A percentile compares a stretch with the other conserved stretches of the same genome.
Conservation (phyloP, 805 yeast genomes). For the Candida caryicola region DNA sequence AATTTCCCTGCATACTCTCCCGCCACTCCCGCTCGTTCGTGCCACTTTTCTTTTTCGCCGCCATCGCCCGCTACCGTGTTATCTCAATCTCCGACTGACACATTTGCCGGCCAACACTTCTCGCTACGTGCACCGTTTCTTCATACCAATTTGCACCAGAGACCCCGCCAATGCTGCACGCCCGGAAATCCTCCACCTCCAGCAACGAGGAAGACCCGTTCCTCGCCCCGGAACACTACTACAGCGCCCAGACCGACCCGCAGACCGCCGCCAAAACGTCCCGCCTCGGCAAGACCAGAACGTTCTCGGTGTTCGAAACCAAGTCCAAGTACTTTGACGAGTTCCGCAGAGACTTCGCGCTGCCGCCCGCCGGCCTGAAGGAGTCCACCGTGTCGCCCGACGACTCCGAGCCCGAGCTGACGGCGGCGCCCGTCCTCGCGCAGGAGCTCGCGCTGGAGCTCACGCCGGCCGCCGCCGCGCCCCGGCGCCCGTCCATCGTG, state of each 20-base stretch:
- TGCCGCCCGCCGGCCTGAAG: background rate
- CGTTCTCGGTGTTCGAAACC: slow-evolving; percentile 46
- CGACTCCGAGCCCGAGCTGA: background rate
- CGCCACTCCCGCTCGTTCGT: too few relatives aligned
- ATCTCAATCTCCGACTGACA: too few relatives aligned
- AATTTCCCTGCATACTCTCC: too few relatives aligned
- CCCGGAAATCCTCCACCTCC: slow-evolving; percentile 16
- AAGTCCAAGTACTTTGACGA: slow-evolving; percentile 6
- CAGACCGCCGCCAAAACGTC: slow-evolving; percentile 39
- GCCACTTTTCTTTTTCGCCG: too few relatives aligned
- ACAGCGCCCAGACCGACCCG: slow-evolving; percentile 63
- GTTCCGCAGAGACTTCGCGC: slow-evolving; percentile 1
- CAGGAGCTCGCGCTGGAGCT: too few relatives aligned
- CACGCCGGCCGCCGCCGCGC: slow-evolving; percentile 1
- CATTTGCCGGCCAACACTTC: too few relatives aligned
- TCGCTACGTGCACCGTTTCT: too few relatives aligned
- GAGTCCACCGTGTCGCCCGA: slow-evolving; percentile 1
- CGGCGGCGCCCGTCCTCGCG: slow-evolving; percentile 1
- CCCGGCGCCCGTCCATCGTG: slow-evolving; percentile 26
- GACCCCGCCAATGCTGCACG: slow-evolving; percentile 1
- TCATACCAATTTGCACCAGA: too few relatives aligned
- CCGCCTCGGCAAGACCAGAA: slow-evolving; percentile 51
- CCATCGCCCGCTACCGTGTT: too few relatives aligned
- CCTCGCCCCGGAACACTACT: slow-evolving; percentile 65
- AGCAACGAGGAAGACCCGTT: slow-evolving; percentile 63